Base-by-base conservation (phyloP, 2,329 filamentous ascomycete genomes). In the Ascochyta rabiei region DNA sequence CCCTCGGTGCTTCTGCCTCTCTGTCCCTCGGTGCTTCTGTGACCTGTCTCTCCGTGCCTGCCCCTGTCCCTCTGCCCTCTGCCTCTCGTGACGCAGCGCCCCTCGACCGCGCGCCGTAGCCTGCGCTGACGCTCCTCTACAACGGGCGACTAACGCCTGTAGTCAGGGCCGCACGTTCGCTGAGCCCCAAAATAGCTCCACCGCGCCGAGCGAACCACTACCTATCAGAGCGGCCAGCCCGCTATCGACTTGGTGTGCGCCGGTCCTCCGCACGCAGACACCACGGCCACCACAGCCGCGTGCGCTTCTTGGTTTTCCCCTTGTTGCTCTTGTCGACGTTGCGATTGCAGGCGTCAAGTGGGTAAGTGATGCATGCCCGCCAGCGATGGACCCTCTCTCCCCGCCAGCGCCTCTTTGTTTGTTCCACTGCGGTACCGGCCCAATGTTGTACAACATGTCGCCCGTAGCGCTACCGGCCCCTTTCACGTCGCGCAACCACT, bases 361-460 rank as follows among this genome's bases (percentile, higher is more conserved):
- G 64, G 69, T 73, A 64, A 68, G 71, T 73, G 48, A 61, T 57
- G 59, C 59, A 56, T 48, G 51, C 48, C 37, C 28, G 54, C 52
- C 57, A 61, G 57, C 60, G 43, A 44, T 55, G 44, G 56, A 53
- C 42, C 61, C 59, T 61, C 63, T 61, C 24, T 55, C 45, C 45
- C 51, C 41, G 23, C 46, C 35, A 49, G 40, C 24, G 53, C 60
- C 60, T 66, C 68, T 67, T 70, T 69, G 72, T 67, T 70, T 69
- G 72, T 70, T 67, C 64, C 64, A 66, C 62, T 44, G 49, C 61
- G 56, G 65, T 67, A 61, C 63, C 66, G 63, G 60, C 59, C 44
- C 67, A 66, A 70, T 69, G 66, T 68, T 58, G 70, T 71, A 73
- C 72, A 58, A 60, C 71, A 70, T 56, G 55, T 63, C 61, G 69